phyloP scores from a whole-genome alignment of 306 rosid species.

The Pterocarpus macrocarpus region DNA sequence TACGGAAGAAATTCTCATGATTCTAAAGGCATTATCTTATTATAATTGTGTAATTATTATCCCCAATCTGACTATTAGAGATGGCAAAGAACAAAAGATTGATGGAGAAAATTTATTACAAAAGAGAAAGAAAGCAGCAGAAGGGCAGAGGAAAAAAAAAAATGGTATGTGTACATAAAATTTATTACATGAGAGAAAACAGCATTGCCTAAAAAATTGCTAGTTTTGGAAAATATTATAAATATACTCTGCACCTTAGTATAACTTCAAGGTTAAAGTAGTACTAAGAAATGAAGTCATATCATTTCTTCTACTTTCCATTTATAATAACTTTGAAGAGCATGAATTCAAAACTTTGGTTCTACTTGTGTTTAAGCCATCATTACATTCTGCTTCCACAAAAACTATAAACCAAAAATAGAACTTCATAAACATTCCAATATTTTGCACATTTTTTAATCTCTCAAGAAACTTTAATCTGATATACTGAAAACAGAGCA shows the following conservation, averaged over 20 bases:
- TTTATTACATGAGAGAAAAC: background rate
- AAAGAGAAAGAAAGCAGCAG: constrained; percentile 1
- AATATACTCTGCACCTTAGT: background rate
- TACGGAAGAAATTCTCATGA: background rate
- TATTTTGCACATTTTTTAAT: background rate
- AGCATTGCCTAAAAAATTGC: background rate
- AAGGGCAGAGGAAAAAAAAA: background rate
- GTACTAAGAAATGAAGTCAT: background rate
- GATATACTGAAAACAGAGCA: background rate
- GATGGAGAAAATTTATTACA: background rate
- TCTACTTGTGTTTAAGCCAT: background rate
- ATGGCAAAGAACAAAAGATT: background rate
- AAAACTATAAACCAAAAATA: background rate
- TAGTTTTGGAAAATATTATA: background rate
- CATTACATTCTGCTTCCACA: background rate
- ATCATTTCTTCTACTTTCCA: background rate
- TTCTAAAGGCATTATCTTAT: background rate
- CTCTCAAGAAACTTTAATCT: background rate
- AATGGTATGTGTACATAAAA: background rate
- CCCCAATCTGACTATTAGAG: constrained; percentile 14
- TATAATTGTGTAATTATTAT: constrained; percentile 9
- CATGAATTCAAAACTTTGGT: background rate
- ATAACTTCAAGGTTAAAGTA: background rate
- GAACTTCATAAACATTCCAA: background rate
- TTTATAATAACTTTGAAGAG: background rate